Evolutionary conservation across 2,329 filamentous ascomycete species (phyloP).

Genomic region (Beauveria medogensis): DNA sequence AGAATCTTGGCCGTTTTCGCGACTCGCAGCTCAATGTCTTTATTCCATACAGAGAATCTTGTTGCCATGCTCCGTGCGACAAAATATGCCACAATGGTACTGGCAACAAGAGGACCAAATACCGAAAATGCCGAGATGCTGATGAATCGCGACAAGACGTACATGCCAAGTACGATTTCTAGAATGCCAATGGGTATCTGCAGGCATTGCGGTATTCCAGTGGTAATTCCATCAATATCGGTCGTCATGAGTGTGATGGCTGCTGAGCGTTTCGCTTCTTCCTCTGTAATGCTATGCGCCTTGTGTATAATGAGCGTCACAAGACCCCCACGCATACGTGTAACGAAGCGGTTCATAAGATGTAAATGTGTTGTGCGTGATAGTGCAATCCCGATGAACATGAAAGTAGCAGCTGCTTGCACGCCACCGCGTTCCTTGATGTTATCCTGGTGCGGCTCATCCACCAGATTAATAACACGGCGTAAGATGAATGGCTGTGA

Average conservation of each 20-base stretch:
- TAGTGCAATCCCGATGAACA: neutral
- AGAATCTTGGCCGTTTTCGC: neutral
- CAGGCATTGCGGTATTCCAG: neutral
- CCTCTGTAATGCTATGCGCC: conserved; percentile 25
- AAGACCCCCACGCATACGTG: conserved; percentile 24
- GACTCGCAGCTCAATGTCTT: neutral
- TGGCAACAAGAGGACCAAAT: neutral
- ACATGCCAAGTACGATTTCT: neutral
- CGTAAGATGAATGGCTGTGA: neutral
- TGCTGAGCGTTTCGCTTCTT: conserved; percentile 19
- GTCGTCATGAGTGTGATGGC: conserved; percentile 5
- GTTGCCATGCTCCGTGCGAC: neutral
- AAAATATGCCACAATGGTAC: neutral
- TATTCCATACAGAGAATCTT: neutral
- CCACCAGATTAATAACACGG: conserved; percentile 13
- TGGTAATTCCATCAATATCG: neutral
- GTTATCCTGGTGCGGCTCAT: conserved; percentile 10
- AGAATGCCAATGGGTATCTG: neutral
- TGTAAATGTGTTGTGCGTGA: neutral
- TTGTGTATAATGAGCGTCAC: conserved; percentile 41
- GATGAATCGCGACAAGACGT: neutral
- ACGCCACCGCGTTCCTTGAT: neutral
- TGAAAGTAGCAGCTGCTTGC: neutral
- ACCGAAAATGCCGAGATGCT: neutral
- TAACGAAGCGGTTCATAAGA: conserved; percentile 18